These are phyloP conservation scores for Penicillium digitatum DNA, from an alignment of 2,329 filamentous ascomycete species.

Conservation along the genomic window DNA sequence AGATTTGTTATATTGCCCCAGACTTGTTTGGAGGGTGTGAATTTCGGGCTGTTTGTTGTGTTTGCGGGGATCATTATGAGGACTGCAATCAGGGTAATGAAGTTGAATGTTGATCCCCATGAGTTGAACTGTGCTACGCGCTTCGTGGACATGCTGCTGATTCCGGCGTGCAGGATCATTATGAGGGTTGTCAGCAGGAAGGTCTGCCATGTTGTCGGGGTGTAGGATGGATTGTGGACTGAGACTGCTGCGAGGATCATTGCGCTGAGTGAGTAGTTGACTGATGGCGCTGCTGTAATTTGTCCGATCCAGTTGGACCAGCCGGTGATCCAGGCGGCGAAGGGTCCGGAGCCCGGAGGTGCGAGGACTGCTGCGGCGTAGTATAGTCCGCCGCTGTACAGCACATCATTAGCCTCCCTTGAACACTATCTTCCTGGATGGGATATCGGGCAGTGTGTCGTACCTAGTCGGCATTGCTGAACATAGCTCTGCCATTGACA, in stretches of 20 bases:
- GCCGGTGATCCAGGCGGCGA: conserved; percentile 65
- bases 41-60: conserved; percentile 56
- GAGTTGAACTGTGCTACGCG: conserved; percentile 70
- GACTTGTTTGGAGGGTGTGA: conserved; percentile 56
- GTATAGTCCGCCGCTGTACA: conserved; percentile 61
- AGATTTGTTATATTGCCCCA: conserved; percentile 64
- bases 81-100: conserved; percentile 61
- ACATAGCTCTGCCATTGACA: conserved; percentile 67
- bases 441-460: not conserved
- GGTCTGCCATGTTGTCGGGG: conserved; percentile 62
- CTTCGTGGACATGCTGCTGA: conserved; percentile 67
- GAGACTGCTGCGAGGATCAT: conserved; percentile 70
- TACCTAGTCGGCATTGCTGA: conserved; percentile 67
- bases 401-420: not conserved
- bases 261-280: conserved; percentile 62
- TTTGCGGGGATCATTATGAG: conserved; percentile 65
- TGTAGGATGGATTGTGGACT: conserved; percentile 63
- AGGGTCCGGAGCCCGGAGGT: conserved; percentile 60
- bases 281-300: conserved; percentile 62
- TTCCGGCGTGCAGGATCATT: conserved; percentile 63
- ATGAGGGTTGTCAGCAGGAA: conserved; percentile 65
- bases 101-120: conserved; percentile 66
- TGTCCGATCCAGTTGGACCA: conserved; percentile 70
- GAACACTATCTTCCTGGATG: not conserved
- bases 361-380: conserved; percentile 70